phyloP scores from a whole-genome alignment of 441 rosid species.

The Macaranga tanarius region DNA sequence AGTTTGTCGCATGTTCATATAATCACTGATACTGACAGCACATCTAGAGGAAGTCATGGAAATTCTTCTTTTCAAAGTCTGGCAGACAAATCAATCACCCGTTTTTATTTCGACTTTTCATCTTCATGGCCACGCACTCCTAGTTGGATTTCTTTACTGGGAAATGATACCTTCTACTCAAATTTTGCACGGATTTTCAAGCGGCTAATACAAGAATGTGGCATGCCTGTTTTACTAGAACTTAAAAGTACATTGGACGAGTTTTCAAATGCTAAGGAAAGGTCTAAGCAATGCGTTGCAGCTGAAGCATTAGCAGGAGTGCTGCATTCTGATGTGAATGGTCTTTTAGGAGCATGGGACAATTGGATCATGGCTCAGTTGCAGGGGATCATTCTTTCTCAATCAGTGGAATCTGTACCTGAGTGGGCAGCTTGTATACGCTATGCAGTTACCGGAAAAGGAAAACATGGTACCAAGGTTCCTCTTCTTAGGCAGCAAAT shows the following conservation, averaged over 20 bases:
- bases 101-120: slow-evolving; percentile 94
- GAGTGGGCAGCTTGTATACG: slow-evolving; percentile 99
- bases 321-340: slow-evolving; percentile 89
- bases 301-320: slow-evolving; percentile 98
- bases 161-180: slow-evolving; percentile 89
- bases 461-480: slow-evolving; percentile 77
- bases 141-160: slow-evolving; percentile 94
- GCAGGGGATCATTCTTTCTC: slow-evolving; percentile 82
- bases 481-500: slow-evolving; percentile 82
- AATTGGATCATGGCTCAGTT: slow-evolving; percentile 88
- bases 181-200: slow-evolving; percentile 94
- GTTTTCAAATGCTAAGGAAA: slow-evolving; percentile 88
- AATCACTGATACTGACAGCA: slow-evolving; percentile 68
- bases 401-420: slow-evolving; percentile 92
- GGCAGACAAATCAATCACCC: slow-evolving; percentile 96
- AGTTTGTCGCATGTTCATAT: slow-evolving; percentile 98
- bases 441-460: slow-evolving; percentile 99
- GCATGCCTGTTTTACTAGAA: slow-evolving; percentile 74
- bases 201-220: slow-evolving; percentile 96
- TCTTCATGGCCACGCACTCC: slow-evolving; percentile 99
- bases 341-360: slow-evolving; percentile 85
- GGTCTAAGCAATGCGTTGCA: slow-evolving; percentile 99
- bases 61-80: slow-evolving; percentile 86
- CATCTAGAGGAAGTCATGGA: slow-evolving; percentile 86
- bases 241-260: slow-evolving; percentile 78